phyloP scores from a whole-genome alignment of 2,329 filamentous ascomycete genomes.

The Acrocalymma vagum region DNA sequence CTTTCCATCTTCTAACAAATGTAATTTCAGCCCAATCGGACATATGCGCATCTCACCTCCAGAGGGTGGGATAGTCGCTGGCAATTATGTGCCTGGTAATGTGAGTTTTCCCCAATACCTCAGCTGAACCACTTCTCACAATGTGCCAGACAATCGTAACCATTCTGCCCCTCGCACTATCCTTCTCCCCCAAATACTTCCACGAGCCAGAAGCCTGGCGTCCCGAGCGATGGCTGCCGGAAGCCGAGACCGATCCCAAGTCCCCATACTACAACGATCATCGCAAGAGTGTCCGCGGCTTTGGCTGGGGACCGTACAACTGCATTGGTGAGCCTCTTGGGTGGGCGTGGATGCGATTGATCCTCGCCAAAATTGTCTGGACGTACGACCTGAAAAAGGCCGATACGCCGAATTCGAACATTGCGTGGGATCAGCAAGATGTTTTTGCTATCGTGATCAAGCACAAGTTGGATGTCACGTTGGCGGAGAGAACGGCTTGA shows the following conservation, averaged over 20 bases:
- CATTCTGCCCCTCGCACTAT: constrained; percentile 7
- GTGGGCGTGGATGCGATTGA: constrained; percentile 12
- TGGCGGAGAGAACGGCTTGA: constrained; percentile 6
- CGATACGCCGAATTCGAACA: constrained; percentile 4
- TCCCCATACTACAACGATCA: constrained; percentile 9
- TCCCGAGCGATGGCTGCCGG: constrained; percentile 16
- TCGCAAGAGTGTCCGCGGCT: constrained; percentile 7
- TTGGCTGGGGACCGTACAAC: constrained; percentile 10
- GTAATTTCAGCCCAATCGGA: constrained; percentile 4
- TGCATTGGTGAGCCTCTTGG: constrained; percentile 13
- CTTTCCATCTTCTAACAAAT: constrained; percentile 4
- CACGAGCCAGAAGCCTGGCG: constrained; percentile 6
- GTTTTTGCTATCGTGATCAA: constrained; percentile 13
- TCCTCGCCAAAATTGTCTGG: constrained; percentile 10
- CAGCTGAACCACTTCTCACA: not conserved
- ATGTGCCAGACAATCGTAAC: constrained; percentile 4
- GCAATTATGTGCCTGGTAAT: constrained; percentile 8
- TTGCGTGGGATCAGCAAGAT: constrained; percentile 12
- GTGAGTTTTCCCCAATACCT: not conserved
- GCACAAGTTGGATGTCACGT: constrained; percentile 10
- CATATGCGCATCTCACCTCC: constrained; percentile 9
- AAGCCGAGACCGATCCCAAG: constrained; percentile 10
- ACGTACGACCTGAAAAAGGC: constrained; percentile 10
- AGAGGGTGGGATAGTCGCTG: constrained; percentile 12
- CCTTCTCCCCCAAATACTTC: constrained; percentile 9